phyloP scores from a whole-genome alignment of 108 stramenopile species.

The Cyclotella cryptica region DNA sequence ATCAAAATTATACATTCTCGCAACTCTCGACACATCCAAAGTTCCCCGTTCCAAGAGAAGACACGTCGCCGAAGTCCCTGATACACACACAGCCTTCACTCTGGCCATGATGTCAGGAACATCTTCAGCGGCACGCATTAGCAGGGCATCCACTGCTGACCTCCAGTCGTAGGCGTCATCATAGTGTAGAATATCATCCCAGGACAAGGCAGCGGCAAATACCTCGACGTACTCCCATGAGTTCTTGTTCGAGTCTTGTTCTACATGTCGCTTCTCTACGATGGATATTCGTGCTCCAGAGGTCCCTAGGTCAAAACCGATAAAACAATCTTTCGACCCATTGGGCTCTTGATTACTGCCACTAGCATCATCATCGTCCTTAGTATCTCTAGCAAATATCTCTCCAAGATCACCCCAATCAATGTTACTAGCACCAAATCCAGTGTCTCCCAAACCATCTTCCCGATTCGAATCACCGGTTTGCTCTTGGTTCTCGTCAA shows the following conservation, averaged over 20 bases:
- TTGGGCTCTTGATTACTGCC: not conserved
- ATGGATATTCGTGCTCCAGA: constrained; percentile 82
- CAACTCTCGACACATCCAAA: constrained; percentile 52
- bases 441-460: constrained; percentile 1
- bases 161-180: constrained; percentile 79
- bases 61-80: constrained; percentile 86
- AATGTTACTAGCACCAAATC: not conserved
- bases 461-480: not conserved
- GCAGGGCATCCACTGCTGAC: constrained; percentile 61
- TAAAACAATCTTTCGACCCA: constrained; percentile 39
- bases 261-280: constrained; percentile 50
- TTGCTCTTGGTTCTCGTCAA: not conserved
- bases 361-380: not conserved
- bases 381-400: not conserved
- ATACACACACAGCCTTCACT: constrained; percentile 77
- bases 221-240: constrained; percentile 58
- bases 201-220: constrained; percentile 64
- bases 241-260: not conserved
- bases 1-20: constrained; percentile 88
- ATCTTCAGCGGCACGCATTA: constrained; percentile 49
- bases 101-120: constrained; percentile 34
- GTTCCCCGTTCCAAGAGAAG: constrained; percentile 51
- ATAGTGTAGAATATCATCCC: constrained; percentile 59
- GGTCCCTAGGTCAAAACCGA: constrained; percentile 68
- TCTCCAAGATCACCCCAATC: constrained; percentile 9